phyloP scores from a whole-genome alignment of 1,139 yeast genomes.

The Scheffersomyces titani region DNA sequence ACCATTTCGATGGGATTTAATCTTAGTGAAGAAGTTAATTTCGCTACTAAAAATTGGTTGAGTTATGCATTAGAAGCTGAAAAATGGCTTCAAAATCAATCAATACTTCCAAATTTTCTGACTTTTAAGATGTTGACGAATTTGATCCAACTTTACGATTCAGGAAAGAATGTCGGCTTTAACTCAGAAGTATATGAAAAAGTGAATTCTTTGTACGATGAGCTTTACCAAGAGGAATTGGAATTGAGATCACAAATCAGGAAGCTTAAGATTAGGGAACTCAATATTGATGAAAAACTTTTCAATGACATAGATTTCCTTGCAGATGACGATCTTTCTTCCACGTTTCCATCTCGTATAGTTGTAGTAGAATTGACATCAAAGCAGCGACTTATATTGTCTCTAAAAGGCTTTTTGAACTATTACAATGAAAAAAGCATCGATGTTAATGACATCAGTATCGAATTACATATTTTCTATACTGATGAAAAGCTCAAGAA shows the following conservation, averaged over 20 bases:
- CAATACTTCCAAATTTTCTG: conserved; percentile 53
- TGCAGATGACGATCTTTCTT: conserved; percentile 53
- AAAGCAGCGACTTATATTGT: conserved; percentile 36
- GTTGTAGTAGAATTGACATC: conserved; percentile 32
- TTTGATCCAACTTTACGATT: conserved; percentile 45
- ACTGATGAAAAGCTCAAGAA: conserved; percentile 54
- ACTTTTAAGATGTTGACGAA: conserved; percentile 47
- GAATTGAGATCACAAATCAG: conserved; percentile 38
- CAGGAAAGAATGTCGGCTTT: conserved; percentile 28
- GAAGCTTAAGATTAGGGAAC: conserved; percentile 32
- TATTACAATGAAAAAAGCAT: conserved; percentile 15
- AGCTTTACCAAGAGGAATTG: conserved; percentile 40
- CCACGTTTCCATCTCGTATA: conserved; percentile 56
- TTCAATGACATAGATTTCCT: conserved; percentile 34
- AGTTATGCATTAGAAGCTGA: conserved; percentile 49
- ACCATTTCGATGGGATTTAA: conserved; percentile 55
- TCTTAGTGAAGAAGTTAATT: conserved; percentile 54
- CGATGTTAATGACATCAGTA: conserved; percentile 20
- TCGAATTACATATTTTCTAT: conserved; percentile 48
- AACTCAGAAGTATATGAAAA: conserved; percentile 28
- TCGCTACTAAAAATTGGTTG: conserved; percentile 65
- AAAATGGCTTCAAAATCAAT: conserved; percentile 53
- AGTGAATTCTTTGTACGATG: conserved; percentile 32
- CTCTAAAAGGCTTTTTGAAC: conserved; percentile 46
- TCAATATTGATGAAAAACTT: conserved; percentile 33